Base-by-base conservation (phyloP, 176 grass and related monocot genomes). In the Eleusine indica region DNA sequence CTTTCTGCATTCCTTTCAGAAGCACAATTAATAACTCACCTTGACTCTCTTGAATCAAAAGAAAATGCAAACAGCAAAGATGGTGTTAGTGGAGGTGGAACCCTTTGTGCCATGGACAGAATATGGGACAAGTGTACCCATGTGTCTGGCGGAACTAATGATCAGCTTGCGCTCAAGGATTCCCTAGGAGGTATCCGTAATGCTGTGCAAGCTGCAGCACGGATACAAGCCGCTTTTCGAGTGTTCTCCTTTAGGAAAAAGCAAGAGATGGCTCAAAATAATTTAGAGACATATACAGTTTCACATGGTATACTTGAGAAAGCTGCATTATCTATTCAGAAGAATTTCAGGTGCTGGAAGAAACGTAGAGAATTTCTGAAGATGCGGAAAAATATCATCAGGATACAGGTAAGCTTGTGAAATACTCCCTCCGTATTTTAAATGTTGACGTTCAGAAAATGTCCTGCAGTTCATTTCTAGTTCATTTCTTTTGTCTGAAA, bases 1-100 rank as follows among this genome's bases (percentile, higher is more conserved):
- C 88, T 99, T 83, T 92, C 97, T 15, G 97, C 88, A 63, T 99
- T 91, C 48, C 93, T 99, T 84, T 94, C 97, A 81, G 96, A 99
- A 90, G 81, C 62, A 80, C 80, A 87, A 86, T 52, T 99, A 83
- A 87, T 84, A 44, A 84, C 43, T 85, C 91, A 94, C 83, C 87
- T 88, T 78, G 48, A 84, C 88, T 84, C 88, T 72, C 76, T 96
- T 37, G 86, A 92, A 86, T 87, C 86, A 32, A 83, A 83, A 80
- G 80, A 81, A 77, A 86, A 79, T 67, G 78, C 57, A 63, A 87
- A 74, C 12, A 40, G 2, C 3, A 35, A 69, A 19, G 52, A 21
- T 56, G 39, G 65, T 86, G 66, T 48, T 85, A 51, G n/a, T 70
- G 70, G 17, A 29, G 84, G 57, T 37, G 81, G 54, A 63, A 28